Base-by-base conservation (phyloP, 208 protist genomes). In the Borovskyia barvae region DNA sequence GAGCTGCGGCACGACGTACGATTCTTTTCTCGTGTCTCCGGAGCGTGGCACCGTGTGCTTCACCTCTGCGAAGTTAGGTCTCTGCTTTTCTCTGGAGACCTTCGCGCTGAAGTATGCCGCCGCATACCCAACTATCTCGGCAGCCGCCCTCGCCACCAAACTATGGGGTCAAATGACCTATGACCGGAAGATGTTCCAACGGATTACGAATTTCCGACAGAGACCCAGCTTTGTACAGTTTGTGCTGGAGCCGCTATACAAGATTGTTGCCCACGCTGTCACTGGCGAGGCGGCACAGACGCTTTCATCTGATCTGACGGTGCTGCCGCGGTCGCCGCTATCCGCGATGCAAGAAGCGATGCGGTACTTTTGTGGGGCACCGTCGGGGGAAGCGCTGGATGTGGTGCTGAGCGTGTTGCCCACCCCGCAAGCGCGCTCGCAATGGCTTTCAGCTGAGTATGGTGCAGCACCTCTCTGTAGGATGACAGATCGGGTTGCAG, bases 221-320 rank as follows among this genome's bases (percentile, higher is more conserved):
- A 52, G 54, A 25, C 82, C 96, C 35, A 93, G 97, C n/a, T 99
- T 99, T 82, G 97, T 99, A 14, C 69, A 97, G 25, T 99, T 99
- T 54, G 82, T 99, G 39, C 74, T 99, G 2, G 94, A 99, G 61
- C 98, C 98, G 0, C 62, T 99, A 11, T 99, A 99, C 80, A 99
- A 99, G 67, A 91, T 99, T 40, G 85, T 95, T 14, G 58, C 83
- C 8, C 80, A 95, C 49, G 54, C 82, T 2, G 71, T 92, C 1
- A 77, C 80, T n/a, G 86, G 87, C 24, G 58, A 85, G 5, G 84
- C 68, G 0, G 60, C 74, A 22, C 37, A 72, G 25, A 65, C 68
- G 39, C 75, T 94, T 4, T 78, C 74, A 9, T 33, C 37, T 19
- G 60, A 46, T 20, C 72, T 94, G 19, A 48, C 72, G 30, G 66